These are phyloP conservation scores for Suillus plorans DNA, from an alignment of 768 basidiomycete species.

Conservation along the genomic window DNA sequence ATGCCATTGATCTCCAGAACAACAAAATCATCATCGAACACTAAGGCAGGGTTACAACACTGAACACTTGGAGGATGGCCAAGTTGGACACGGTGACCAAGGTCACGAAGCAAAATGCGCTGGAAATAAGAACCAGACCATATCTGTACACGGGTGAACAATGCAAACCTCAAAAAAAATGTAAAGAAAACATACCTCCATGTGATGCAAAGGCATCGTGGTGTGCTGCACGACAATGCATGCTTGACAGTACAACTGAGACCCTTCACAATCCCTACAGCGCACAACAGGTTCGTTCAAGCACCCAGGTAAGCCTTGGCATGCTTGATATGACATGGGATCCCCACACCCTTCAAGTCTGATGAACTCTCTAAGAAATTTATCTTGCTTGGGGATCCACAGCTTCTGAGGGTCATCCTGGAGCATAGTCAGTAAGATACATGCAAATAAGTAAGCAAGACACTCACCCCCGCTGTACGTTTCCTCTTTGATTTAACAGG, in stretches of 20 bases:
- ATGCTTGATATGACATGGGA: not conserved
- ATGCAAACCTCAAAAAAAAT: not conserved
- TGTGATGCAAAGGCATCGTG: slow-evolving; percentile 9
- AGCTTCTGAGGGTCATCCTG: slow-evolving; percentile 5
- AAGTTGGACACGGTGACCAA: slow-evolving; percentile 7
- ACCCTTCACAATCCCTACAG: slow-evolving; percentile 14
- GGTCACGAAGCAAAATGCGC: slow-evolving; percentile 3
- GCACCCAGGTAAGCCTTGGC: not conserved
- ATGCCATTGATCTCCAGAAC: slow-evolving; percentile 15
- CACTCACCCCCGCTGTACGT: not conserved
- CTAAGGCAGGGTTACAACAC: slow-evolving; percentile 10
- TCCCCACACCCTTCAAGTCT: not conserved
- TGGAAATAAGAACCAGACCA: slow-evolving; percentile 17
- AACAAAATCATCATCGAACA: not conserved
- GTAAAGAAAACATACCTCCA: slow-evolving; percentile 14
- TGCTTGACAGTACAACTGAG: slow-evolving; percentile 7
- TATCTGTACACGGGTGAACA: slow-evolving; percentile 4
- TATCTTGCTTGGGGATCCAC: not conserved
- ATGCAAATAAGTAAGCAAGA: not conserved
- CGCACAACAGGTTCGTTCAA: not conserved
- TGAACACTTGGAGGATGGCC: slow-evolving; percentile 5
- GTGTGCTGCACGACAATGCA: slow-evolving; percentile 8
- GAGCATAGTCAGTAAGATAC: not conserved
- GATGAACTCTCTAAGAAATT: slow-evolving; percentile 4
- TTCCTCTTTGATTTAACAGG: not conserved